Percentiles rank a stretch among this genome's conserved stretches.
Conservation (phyloP, 192 early-diverging fungal genomes). For the Coemansia sp. region DNA sequence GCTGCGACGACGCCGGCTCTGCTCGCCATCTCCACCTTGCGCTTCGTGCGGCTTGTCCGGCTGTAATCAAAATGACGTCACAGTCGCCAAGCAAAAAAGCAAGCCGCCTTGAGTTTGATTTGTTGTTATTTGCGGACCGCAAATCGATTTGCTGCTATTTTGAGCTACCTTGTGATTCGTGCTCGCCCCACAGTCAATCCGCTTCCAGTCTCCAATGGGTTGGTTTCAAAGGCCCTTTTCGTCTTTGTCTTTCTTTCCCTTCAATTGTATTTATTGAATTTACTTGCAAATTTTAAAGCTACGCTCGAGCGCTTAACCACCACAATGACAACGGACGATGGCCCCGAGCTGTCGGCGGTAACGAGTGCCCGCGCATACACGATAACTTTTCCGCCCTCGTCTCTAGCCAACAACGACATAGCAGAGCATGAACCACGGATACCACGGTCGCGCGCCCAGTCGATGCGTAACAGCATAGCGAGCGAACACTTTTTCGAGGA, state of each 20-base stretch:
- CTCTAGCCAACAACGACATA: too few species aligned
- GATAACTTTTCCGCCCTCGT: neutral
- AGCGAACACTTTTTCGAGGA: slow-evolving; percentile 38
- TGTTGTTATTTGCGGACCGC: too few species aligned
- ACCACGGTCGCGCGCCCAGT: slow-evolving; percentile 20
- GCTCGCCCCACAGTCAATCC: too few species aligned
- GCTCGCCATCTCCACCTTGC: neutral
- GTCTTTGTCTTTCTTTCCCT: neutral
- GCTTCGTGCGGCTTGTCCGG: neutral
- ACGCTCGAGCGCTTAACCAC: neutral
- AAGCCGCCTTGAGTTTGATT: neutral
- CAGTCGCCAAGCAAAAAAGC: too few species aligned
- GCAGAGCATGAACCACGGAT: slow-evolving; percentile 7
- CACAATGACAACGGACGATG: neutral
- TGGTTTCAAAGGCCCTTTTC: too few species aligned
- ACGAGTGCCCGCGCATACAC: neutral
- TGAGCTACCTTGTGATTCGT: neutral
- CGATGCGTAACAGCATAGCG: slow-evolving; percentile 18
- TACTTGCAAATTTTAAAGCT: neutral
- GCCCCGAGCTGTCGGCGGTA: neutral
- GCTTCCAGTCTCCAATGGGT: too few species aligned
- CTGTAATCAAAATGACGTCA: neutral
- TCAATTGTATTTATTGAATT: neutral
- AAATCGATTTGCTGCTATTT: neutral
- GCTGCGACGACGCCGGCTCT: neutral